Percentiles rank a stretch among this genome's conserved stretches.
phyloP scores from a whole-genome alignment of 2,329 filamentous ascomycete species.

The Phialophora expanda region DNA sequence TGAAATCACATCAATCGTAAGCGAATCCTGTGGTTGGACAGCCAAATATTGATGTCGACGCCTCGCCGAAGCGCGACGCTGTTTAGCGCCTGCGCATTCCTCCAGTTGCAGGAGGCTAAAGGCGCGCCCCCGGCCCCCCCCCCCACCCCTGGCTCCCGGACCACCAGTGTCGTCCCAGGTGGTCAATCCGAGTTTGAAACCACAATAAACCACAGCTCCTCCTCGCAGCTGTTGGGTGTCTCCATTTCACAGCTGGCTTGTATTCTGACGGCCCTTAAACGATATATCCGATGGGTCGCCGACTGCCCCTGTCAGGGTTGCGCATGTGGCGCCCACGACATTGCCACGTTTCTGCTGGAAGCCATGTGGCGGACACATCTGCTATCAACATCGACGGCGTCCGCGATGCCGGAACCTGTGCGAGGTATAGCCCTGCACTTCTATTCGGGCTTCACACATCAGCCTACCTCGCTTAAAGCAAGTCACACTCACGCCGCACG shows the following conservation, averaged over 20 bases:
- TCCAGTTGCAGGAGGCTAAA: neutral
- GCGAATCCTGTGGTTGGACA: neutral
- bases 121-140: too few relatives aligned
- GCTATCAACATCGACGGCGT: neutral
- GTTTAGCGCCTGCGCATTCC: neutral
- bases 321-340: neutral
- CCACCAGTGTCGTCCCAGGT: neutral
- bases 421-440: neutral
- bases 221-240: neutral
- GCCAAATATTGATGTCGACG: neutral
- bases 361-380: neutral
- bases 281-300: neutral
- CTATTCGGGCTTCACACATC: neutral
- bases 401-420: neutral
- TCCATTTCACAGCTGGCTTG: neutral
- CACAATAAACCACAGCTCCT: neutral
- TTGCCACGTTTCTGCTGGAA: neutral
- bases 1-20: neutral
- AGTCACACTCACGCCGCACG: neutral
- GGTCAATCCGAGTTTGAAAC: neutral
- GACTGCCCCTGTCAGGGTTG: neutral
- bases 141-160: too few relatives aligned
- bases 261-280: neutral
- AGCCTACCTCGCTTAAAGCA: neutral
- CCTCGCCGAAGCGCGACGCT: neutral